Conservation (phyloP, 805 yeast genomes). For the Saturnispora sanitii region DNA sequence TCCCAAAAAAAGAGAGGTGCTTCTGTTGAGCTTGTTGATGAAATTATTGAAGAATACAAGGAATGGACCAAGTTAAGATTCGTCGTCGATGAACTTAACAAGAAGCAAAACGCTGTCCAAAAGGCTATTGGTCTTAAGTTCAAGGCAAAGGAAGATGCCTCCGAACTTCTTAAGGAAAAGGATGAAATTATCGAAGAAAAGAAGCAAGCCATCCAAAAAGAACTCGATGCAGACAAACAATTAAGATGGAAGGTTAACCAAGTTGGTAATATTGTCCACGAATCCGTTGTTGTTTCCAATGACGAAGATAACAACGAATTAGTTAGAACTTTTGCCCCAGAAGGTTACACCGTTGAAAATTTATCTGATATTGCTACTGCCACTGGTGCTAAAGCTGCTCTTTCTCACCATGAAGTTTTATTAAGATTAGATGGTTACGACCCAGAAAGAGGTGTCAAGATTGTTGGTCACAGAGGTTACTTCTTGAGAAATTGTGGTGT, state of each 20-base stretch:
- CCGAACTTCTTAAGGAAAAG: slow-evolving; percentile 72
- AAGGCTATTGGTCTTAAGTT: slow-evolving; percentile 87
- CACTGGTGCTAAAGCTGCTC: slow-evolving; percentile 61
- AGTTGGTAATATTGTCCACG: slow-evolving; percentile 92
- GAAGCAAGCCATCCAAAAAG: slow-evolving; percentile 52
- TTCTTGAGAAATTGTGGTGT: slow-evolving; percentile 93
- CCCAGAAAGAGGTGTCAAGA: slow-evolving; percentile 96
- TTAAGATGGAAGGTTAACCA: slow-evolving; percentile 75
- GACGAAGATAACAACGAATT: slow-evolving; percentile 89
- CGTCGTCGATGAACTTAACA: slow-evolving; percentile 84
- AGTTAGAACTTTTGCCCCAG: slow-evolving; percentile 82
- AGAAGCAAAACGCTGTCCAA: slow-evolving; percentile 78
- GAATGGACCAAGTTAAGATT: slow-evolving; percentile 87
- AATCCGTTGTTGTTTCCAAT: slow-evolving; percentile 74
- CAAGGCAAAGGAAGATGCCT: slow-evolving; percentile 92
- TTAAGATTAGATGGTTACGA: slow-evolving; percentile 95
- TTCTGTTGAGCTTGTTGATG: slow-evolving; percentile 90
- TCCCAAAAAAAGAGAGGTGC: slow-evolving; percentile 94
- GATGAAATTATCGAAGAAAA: slow-evolving; percentile 65
- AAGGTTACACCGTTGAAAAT: slow-evolving; percentile 38
- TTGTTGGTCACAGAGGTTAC: slow-evolving; percentile 98
- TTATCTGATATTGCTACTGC: slow-evolving; percentile 64
- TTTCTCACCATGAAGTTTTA: slow-evolving; percentile 93
- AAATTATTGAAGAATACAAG: slow-evolving; percentile 83
- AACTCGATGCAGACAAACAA: slow-evolving; percentile 69